Base-by-base conservation (phyloP, 2,329 filamentous ascomycete species). In the Botryotinia calthae region DNA sequence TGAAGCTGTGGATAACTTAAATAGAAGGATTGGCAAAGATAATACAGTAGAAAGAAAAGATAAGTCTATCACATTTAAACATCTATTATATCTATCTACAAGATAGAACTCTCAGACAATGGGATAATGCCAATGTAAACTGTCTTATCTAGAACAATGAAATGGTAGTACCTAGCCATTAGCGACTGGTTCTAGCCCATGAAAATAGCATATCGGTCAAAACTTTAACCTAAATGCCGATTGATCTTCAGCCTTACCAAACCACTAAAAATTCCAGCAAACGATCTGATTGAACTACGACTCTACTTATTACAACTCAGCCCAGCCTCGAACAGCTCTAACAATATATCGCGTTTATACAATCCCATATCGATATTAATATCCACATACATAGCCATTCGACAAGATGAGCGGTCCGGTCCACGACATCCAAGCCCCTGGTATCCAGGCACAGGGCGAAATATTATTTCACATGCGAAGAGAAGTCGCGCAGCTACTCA, bases 401-500 rank as follows among this genome's bases (percentile, higher is more conserved):
- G 16, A 37, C 28, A 72, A 72, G 12, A 78, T 77, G 76, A 71
- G 71, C 6, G 75, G 77, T 28, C 75, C 77, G 9, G 61, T 78
- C 20, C 51, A 51, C 20, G 71, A 74, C 10, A 88, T 91, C 75
- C 84, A 86, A 69, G 85, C 86, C 77, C 90, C 89, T 37, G 92
- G 92, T 76, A 83, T 92, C 76, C 92, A 89, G 81, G 88, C 90
- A 68, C 85, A 88, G 31, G 85, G 85, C n/a, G 83, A 87, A 1
- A 84, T 93, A 20, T 86, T 92, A 64, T 80, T 84, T 65, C 79
- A 84, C 28, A 89, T 97, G 82, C 91, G 92, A 74, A 84, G 85
- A 74, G 91, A 94, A 80, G 93, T 97, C 73, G 92, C 93, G 40
- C 80, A 86, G 9, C 86, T 98, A 62, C 88, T 99, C n/a, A 86